phyloP scores from a whole-genome alignment of 208 protist genomes.

The Angomonas deanei region DNA sequence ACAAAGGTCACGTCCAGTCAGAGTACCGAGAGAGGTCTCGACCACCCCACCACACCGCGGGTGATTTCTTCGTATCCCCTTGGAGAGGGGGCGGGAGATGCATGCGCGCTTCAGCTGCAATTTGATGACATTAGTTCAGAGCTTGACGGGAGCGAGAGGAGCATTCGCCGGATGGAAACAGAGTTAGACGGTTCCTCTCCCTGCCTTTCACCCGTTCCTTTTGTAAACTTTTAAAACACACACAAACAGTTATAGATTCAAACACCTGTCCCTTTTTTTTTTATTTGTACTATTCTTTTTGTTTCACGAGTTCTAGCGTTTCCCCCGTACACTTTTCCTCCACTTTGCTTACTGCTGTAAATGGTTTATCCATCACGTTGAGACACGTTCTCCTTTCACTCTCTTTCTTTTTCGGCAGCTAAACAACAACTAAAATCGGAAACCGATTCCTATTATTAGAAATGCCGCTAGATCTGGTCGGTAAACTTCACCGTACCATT shows the following conservation, averaged over 20 bases:
- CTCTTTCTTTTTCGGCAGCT: too few relatives aligned
- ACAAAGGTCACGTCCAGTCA: not conserved
- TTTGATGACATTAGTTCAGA: not conserved
- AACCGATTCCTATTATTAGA: not conserved
- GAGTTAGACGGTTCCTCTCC: too few relatives aligned
- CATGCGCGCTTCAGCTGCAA: not conserved
- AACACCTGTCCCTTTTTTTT: not conserved
- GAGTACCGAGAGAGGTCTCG: not conserved
- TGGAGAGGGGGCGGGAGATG: not conserved
- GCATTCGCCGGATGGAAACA: too few relatives aligned
- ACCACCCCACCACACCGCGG: too few relatives aligned
- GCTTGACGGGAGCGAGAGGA: not conserved
- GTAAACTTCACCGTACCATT: conserved; percentile 81
- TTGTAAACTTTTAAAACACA: too few relatives aligned
- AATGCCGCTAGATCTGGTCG: conserved; percentile 81
- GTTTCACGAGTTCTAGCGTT: not conserved
- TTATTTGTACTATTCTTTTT: not conserved
- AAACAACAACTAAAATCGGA: not conserved
- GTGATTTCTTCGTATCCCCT: too few relatives aligned
- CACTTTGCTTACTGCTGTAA: not conserved
- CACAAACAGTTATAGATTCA: too few relatives aligned
- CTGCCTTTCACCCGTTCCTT: conserved; percentile 1
- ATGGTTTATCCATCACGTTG: too few relatives aligned
- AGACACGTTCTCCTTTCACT: too few relatives aligned
- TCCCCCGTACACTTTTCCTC: not conserved